Evolutionary conservation across 441 rosid species (phyloP), one percentile per base, ranked within the genome.

Genomic region (Kokia cookei): DNA sequence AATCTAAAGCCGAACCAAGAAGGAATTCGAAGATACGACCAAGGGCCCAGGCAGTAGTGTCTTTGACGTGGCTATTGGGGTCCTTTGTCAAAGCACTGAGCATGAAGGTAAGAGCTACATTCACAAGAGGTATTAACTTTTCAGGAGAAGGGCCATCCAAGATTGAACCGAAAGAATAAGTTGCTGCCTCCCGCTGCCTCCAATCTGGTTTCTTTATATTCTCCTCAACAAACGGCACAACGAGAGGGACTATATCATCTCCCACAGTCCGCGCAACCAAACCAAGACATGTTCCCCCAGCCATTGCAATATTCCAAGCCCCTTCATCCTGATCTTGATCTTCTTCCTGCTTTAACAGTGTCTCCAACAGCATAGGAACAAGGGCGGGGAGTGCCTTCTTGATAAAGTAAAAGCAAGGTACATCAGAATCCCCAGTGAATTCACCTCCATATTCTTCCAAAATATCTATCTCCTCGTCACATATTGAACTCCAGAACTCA

Each of bases 261-360:
- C 96, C 90, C 43, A 90, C 92, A 2, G 93, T 84, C 68, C 89
- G 81, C 47, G 93, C 93, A 77, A 90, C 93, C 87, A 90, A 82
- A 60, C 93, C 93, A 10, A 90, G 83, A 82, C 89, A 85, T 1
- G 89, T 83, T 57, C 89, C 89, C 15, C 89, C 89, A 40, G 87
- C 89, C 89, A 86, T 91, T 40, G 96, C 90, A 55, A 89, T 86
- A 77, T 91, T 91, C 92, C 92, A 91, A 43, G 84, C 88, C 19
- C 88, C 91, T 82, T 89, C 93, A 29, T 89, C 93, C 79, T 86
- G 87, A 75, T 91, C 96, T 76, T 91, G 93, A 83, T 88, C 92
- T 77, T 91, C 90, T 78, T 89, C 92, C 81, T 91, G 96, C 86
- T 89, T 91, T 26, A 89, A 86, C 13, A 89, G 85, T 6, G 87